Evolutionary conservation across 169 alveolate genomes (phyloP).

Genomic region (Condylostoma magnum): DNA sequence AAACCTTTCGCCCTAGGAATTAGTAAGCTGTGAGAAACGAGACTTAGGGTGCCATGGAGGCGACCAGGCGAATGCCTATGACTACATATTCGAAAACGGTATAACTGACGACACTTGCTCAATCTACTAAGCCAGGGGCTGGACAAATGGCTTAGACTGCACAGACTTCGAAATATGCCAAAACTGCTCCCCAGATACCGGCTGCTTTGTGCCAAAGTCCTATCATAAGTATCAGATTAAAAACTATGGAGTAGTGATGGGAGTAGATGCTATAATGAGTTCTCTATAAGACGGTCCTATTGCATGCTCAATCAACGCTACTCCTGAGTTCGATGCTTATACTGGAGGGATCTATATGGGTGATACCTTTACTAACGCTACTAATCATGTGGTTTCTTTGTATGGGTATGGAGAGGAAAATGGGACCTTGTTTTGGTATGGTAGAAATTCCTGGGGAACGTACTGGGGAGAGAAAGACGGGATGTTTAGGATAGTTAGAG

Average conservation of each 20-base stretch:
- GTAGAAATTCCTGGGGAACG: constrained; percentile 86
- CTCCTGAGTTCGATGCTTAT: constrained; percentile 40
- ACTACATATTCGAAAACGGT: constrained; percentile 46
- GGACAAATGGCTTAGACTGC: constrained; percentile 54
- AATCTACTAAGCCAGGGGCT: constrained; percentile 61
- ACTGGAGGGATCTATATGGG: constrained; percentile 48
- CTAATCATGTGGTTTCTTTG: constrained; percentile 56
- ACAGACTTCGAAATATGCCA: constrained; percentile 42
- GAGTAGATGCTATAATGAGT: constrained; percentile 61
- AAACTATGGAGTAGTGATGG: constrained; percentile 49
- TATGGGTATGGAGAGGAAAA: constrained; percentile 76
- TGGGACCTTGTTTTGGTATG: constrained; percentile 67
- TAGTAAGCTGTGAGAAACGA: constrained; percentile 48
- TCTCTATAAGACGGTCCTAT: constrained; percentile 69
- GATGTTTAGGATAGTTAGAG: constrained; percentile 67
- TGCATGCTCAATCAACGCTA: constrained; percentile 62
- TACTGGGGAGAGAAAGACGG: constrained; percentile 88
- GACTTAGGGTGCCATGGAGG: constrained; percentile 71
- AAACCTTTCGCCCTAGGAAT: constrained; percentile 54
- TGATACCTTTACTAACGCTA: background rate
- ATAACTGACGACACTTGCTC: constrained; percentile 79
- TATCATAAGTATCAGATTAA: constrained; percentile 44
- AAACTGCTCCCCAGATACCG: constrained; percentile 40
- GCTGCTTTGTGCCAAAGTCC: constrained; percentile 45
- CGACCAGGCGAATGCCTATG: constrained; percentile 38